Evolutionary conservation across 2,329 filamentous ascomycete species (phyloP), one percentile per base, ranked within the genome.

Genomic region (Microdochium paspali): DNA sequence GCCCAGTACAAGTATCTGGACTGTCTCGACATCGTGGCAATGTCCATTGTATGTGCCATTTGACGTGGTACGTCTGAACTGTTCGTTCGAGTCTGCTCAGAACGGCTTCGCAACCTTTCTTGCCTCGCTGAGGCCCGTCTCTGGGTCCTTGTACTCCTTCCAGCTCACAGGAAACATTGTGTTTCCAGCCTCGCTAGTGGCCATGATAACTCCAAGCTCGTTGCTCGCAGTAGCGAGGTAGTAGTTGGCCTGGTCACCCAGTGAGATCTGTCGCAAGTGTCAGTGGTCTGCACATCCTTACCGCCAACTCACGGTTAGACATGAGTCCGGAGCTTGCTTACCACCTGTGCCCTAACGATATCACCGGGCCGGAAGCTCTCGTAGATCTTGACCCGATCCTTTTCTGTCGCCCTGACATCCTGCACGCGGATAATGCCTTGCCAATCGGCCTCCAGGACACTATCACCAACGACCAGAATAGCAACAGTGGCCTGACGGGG

Each of bases 101-200:
- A 87, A 87, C 24, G 93, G 93, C 69, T 94, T 93, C 20, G 93
- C 93, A 50, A 96, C 93, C 73, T 98, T 98, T 64, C 93, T 82
- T 54, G 70, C 69, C 75, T 97, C 93, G 55, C 74, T 81, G 43
- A 73, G 61, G 3, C 89, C 90, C 6, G 85, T 94, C 59, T 85
- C 80, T 1, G 83, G 81, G 70, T 97, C 91, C 60, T 80, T 79
- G 70, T 94, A 95, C 68, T 97, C 91, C 70, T 85, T 94, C 93
- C 93, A 98, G 66, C 84, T 94, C 47, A 95, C 79, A 2, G 93
- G 91, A 58, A 86, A 85, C 90, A 97, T 95, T 57, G 86, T 79
- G 66, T 94, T 91, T 1, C 90, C 90, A 2, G 78, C 79, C 63
- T 95, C 89, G 61, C 89, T 94, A 56, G 80, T 84, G 10, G 91